A percentile compares a stretch with the other conserved stretches of the same genome.
Evolutionary conservation across 2,329 filamentous ascomycete species (phyloP).

Genomic region (Gliomastix tumulicola): DNA sequence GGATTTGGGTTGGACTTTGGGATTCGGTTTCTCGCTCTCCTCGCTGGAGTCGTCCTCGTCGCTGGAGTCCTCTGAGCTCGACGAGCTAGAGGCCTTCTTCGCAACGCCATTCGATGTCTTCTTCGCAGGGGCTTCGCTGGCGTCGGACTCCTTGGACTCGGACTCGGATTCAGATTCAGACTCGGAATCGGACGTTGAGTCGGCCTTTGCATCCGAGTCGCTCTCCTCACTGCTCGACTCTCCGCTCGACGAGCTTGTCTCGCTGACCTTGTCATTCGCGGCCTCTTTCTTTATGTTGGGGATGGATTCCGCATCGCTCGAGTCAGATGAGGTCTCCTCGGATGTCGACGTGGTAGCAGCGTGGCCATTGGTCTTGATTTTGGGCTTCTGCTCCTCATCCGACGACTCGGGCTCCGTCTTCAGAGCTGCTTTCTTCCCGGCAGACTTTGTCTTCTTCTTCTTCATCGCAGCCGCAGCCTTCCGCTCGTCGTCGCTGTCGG

Average conservation of each 20-base stretch:
- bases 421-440: slow-evolving; percentile 10
- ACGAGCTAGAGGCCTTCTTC: slow-evolving; percentile 8
- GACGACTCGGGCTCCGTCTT: not conserved
- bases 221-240: too few species aligned
- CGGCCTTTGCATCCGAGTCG: not conserved
- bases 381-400: slow-evolving; percentile 1
- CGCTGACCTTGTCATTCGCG: too few species aligned
- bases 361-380: slow-evolving; percentile 15
- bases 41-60: too few species aligned
- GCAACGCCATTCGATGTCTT: slow-evolving; percentile 7
- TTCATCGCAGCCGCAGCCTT: too few species aligned
- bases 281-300: too few species aligned
- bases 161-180: slow-evolving; percentile 3
- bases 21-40: too few species aligned
- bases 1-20: too few species aligned
- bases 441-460: slow-evolving; percentile 3
- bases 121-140: slow-evolving; percentile 6
- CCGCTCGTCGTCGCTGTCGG: slow-evolving; percentile 34
- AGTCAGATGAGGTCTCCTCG: slow-evolving; percentile 3
- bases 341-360: slow-evolving; percentile 12
- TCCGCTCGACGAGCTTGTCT: too few species aligned
- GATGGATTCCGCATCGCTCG: not conserved
- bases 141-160: not conserved
- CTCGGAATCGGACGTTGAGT: too few species aligned
- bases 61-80: slow-evolving; percentile 14